These are phyloP conservation scores for Anthoceros angustus DNA, from an alignment of 225 moss, liverwort and hornwort genomes.

Conservation along the genomic window DNA sequence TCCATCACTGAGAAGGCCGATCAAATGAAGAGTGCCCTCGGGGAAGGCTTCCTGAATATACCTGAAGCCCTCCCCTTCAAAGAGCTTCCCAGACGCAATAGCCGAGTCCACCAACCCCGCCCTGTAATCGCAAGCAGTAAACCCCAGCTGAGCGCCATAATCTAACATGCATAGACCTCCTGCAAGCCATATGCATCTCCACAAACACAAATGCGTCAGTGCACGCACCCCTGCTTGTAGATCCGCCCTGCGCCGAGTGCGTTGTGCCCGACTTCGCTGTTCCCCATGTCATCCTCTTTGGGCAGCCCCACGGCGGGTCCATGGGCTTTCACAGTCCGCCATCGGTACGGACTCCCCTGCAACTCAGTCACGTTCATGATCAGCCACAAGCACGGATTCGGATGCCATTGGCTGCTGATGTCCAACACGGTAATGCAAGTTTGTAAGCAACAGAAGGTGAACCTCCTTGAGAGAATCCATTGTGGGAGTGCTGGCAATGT, in stretches of 20 bases:
- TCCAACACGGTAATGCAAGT: not conserved
- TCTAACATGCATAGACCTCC: not conserved
- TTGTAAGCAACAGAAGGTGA: not conserved
- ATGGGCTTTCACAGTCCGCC: constrained; percentile 35
- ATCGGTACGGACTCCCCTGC: constrained; percentile 26
- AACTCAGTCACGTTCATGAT: not conserved
- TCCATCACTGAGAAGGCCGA: constrained; percentile 80
- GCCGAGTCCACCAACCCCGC: constrained; percentile 83
- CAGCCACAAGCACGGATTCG: not conserved
- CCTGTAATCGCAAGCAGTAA: constrained; percentile 27
- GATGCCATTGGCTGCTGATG: not conserved
- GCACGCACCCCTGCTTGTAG: constrained; percentile 32
- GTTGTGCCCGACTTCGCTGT: constrained; percentile 46
- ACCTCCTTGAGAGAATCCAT: constrained; percentile 83
- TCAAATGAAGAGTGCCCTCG: constrained; percentile 59
- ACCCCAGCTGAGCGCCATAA: too few species aligned
- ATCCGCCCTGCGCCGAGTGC: constrained; percentile 39
- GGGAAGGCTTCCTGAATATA: constrained; percentile 47
- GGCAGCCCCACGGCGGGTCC: constrained; percentile 39
- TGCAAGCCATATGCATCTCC: not conserved
- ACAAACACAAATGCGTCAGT: not conserved
- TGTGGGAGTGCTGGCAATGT: constrained; percentile 61
- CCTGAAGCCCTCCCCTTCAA: constrained; percentile 53
- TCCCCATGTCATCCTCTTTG: constrained; percentile 42
- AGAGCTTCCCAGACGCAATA: constrained; percentile 45